Conservation (phyloP, 805 yeast species). For the Candida patagonica region DNA sequence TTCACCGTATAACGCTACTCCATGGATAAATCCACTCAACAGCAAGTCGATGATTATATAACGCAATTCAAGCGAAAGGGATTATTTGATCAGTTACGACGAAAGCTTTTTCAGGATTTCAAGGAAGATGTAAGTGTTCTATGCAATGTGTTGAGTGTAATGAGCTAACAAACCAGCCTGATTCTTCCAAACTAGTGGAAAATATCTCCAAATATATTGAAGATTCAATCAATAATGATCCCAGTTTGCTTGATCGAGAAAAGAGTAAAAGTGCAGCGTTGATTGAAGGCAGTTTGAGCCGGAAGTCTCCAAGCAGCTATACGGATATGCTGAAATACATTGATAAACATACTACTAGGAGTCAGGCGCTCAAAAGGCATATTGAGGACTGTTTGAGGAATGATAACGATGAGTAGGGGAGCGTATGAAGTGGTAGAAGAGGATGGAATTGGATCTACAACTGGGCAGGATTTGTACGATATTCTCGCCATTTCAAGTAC, state of each 20-base stretch:
- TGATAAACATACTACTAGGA: conserved; percentile 9
- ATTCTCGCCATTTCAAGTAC: too few relatives aligned
- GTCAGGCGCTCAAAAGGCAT: conserved; percentile 7
- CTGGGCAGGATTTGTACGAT: too few relatives aligned
- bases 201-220: conserved; percentile 18
- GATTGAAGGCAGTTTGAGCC: conserved; percentile 11
- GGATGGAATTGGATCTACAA: too few relatives aligned
- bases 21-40: neutral
- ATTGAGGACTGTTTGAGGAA: conserved; percentile 7
- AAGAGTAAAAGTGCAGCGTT: conserved; percentile 20
- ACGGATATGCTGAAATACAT: conserved; percentile 10
- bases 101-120: conserved; percentile 13
- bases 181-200: conserved; percentile 9
- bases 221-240: conserved; percentile 17
- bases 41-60: conserved; percentile 3
- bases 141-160: neutral
- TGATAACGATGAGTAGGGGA: conserved; percentile 4
- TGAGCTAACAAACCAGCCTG: conserved; percentile 9
- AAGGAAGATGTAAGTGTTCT: conserved; percentile 15
- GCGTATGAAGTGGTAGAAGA: too few relatives aligned
- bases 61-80: conserved; percentile 19
- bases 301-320: conserved; percentile 1
- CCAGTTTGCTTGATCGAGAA: conserved; percentile 16
- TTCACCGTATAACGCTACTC: too few relatives aligned
- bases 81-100: conserved; percentile 17